Base-by-base conservation (phyloP, 2,329 filamentous ascomycete species). In the Fusarium keratoplasticum region DNA sequence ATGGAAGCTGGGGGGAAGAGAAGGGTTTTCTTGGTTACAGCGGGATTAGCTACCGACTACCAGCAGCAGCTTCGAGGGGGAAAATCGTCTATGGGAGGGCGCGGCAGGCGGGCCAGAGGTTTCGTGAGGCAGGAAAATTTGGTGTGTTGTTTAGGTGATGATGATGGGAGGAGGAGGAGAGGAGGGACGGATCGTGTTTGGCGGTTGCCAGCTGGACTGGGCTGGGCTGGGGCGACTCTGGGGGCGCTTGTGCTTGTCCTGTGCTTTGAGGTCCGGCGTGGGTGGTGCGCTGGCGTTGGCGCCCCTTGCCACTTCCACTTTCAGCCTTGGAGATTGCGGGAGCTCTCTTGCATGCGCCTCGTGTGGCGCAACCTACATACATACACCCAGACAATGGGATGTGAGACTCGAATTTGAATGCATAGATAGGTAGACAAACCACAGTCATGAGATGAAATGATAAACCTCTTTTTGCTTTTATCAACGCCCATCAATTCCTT, bases 101-200 rank as follows among this genome's bases (percentile, higher is more conserved):
- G 57, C 27, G 61, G 38, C 60, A 58, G 47, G 55, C 29, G 59
- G 50, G 61, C 61, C 47, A 74, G 25, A 31, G 55, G 47, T 38
- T 44, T 74, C 47, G 72, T 74, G 44, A 57, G 64, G 47, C 47
- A 54, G 68, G 72, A 66, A 70, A 69, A 38, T 58, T 70, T 74
- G 74, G 67, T 38, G 72, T 52, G 72, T 74, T 72, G 72, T 74
- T 74, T 74, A 66, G 72, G 74, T 74, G 72, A 74, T 70, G 60
- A 62, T 52, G 72, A 74, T 74, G 66, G 66, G 36, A 38, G 52
- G 47, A 52, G 60, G 57, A 74, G 70, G 61, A 71, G 72, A 73
- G 67, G 71, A 74, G 70, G 66, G 67, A 71, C 64, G 58, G 55
- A 66, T 74, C 63, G 69, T 69, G 68, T 61, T 62, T 72, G 71